Evolutionary conservation across 1,139 yeast species (phyloP).

Genomic region (Pneumocystis sp.): DNA sequence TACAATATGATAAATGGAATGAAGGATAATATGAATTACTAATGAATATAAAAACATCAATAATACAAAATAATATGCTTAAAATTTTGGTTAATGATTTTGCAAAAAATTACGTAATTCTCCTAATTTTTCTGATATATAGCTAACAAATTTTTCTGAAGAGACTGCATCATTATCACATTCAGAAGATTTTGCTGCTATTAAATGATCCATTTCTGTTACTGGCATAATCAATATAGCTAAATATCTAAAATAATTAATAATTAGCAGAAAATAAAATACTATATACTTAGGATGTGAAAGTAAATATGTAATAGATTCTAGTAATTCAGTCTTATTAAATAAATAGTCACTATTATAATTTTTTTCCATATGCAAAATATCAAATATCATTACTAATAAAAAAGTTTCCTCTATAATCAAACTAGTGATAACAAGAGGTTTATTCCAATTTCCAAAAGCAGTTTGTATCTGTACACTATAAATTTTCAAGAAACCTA

Average conservation of each 20-base stretch:
- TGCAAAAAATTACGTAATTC: background rate
- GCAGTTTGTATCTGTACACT: constrained; percentile 48
- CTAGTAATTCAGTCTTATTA: constrained; percentile 33
- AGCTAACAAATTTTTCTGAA: background rate
- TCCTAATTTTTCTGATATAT: background rate
- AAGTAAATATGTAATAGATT: constrained; percentile 22
- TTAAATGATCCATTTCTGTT: constrained; percentile 46
- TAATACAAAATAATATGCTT: background rate
- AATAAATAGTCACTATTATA: background rate
- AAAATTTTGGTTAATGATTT: background rate
- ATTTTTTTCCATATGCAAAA: constrained; percentile 25
- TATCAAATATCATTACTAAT: constrained; percentile 48
- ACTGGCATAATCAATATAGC: constrained; percentile 54
- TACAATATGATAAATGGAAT: constrained; percentile 70
- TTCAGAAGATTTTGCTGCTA: constrained; percentile 26
- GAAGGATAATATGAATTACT: constrained; percentile 29
- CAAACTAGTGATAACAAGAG: constrained; percentile 47
- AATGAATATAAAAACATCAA: background rate
- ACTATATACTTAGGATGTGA: background rate
- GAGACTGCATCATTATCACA: background rate
- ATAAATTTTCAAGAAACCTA: constrained; percentile 50
- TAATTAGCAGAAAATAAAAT: constrained; percentile 8
- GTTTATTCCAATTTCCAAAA: constrained; percentile 55
- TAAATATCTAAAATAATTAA: constrained; percentile 68
- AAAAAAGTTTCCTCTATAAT: constrained; percentile 68